Conservation (phyloP, 2,329 filamentous ascomycete genomes). For the Coleophoma eucalyptorum region DNA sequence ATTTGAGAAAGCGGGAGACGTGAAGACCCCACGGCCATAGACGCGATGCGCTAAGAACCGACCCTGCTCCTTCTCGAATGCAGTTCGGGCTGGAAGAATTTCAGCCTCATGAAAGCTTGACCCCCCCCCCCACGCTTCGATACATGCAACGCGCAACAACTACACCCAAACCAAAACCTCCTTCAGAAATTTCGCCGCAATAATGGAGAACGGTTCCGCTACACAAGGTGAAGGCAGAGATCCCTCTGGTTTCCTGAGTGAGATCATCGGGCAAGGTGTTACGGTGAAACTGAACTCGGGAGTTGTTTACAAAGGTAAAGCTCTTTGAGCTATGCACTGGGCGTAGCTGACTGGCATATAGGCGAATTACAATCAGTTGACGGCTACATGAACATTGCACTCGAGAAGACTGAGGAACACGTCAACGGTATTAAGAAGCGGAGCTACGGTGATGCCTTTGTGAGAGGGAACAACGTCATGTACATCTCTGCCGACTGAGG, state of each 20-base stretch:
- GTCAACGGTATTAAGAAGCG: constrained; percentile 80
- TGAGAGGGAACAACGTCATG: constrained; percentile 79
- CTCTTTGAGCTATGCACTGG: neutral
- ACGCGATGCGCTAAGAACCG: neutral
- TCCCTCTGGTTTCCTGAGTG: constrained; percentile 86
- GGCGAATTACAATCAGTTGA: constrained; percentile 96
- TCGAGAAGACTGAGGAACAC: constrained; percentile 92
- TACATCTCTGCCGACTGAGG: constrained; percentile 29
- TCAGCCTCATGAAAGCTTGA: neutral
- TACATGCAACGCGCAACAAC: neutral
- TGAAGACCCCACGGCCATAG: neutral
- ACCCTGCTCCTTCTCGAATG: neutral
- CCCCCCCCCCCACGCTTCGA: neutral
- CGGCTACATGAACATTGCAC: constrained; percentile 99
- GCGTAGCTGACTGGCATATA: constrained; percentile 32
- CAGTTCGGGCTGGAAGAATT: neutral
- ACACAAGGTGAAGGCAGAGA: constrained; percentile 75
- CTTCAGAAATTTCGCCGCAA: constrained; percentile 9
- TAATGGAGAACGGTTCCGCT: constrained; percentile 69
- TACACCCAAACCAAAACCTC: neutral
- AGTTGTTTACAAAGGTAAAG: constrained; percentile 88
- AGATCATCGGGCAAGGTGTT: constrained; percentile 91
- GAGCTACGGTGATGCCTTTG: constrained; percentile 90
- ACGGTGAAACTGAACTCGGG: constrained; percentile 99
- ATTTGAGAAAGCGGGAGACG: neutral